Percentiles rank a stretch among this genome's conserved stretches.
These are phyloP conservation scores for Taiwanofungus camphoratus DNA, from an alignment of 1,284 basidiomycete species.

Conservation along the genomic window DNA sequence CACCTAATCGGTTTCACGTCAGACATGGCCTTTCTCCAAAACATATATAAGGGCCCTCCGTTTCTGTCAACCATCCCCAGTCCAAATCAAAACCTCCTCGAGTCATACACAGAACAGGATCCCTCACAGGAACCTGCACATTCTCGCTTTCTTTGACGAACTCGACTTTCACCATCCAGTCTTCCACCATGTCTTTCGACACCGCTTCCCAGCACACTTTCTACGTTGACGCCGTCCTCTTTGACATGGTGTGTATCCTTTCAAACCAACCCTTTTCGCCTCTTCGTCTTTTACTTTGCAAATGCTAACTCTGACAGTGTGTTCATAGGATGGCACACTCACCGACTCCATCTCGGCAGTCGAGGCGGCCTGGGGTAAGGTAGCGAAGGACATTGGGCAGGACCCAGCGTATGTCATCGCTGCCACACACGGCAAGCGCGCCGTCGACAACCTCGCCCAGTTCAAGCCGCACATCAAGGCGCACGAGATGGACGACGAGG, in stretches of 20 bases:
- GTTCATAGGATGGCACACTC: slow-evolving; percentile 57
- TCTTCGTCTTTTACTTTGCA: not conserved
- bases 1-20: slow-evolving; percentile 1
- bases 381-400: slow-evolving; percentile 64
- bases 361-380: slow-evolving; percentile 75
- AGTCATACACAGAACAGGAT: not conserved
- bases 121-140: not conserved
- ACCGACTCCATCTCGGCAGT: slow-evolving; percentile 75
- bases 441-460: slow-evolving; percentile 43
- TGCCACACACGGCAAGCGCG: slow-evolving; percentile 72
- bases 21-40: not conserved
- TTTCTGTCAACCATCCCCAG: slow-evolving; percentile 1
- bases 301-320: slow-evolving; percentile 13
- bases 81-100: slow-evolving; percentile 2
- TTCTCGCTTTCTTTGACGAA: not conserved
- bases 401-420: slow-evolving; percentile 62
- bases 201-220: slow-evolving; percentile 32
- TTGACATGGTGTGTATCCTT: slow-evolving; percentile 59
- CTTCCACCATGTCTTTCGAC: slow-evolving; percentile 23
- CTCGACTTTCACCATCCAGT: not conserved
- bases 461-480: slow-evolving; percentile 38
- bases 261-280: not conserved
- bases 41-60: slow-evolving; percentile 3
- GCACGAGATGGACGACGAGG: slow-evolving; percentile 65
- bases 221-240: slow-evolving; percentile 59